Evolutionary conservation across 192 early-diverging fungal genomes (phyloP), one percentile per base, ranked within the genome.

Genomic region (Backusella tarrabulga): DNA sequence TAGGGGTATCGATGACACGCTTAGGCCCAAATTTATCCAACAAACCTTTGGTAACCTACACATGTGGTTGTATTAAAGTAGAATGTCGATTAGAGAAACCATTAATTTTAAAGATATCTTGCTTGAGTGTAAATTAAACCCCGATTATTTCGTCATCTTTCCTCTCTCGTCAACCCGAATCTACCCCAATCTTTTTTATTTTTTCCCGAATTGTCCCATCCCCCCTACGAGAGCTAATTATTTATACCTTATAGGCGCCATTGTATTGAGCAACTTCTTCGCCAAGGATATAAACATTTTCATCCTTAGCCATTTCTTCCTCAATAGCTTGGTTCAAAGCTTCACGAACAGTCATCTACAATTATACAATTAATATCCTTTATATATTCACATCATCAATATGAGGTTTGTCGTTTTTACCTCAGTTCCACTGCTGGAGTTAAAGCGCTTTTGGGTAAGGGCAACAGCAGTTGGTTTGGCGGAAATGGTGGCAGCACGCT

Each of bases 191-290:
- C 34, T 78, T 60, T 60, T 63, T 63, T 78, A 54, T 67, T 63
- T 74, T 79, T 79, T 79, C 78, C 78, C 78, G 78, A 42, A 42
- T 71, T 71, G 23, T 79, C 78, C 78, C 78, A 79, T 46, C 21
- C 56, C 56, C 56, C 56, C 56, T 63, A 26, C 23, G 56, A 29
- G 56, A 29, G 7, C 32, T 23, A n/a, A 21, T 23, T 60, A 26
- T 63, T 29, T 63, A 29, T 87, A 96, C 96, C 93, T 99, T 99
- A 92, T 99, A 99, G 23, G 97, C 97, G 76, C 98, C 98, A 85
- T 98, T 99, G 90, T 99, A 99, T 84, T 97, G 98, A 72, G 95
- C 98, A 71, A 99, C 98, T 78, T 99, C 98, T 84, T 99, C 98
- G 73, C 98, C 98, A 68, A 99, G 87, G 54, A 99, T 81, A 86